Base-by-base conservation (phyloP, 495 filamentous ascomycete genomes). In the Oidiodendron maius region DNA sequence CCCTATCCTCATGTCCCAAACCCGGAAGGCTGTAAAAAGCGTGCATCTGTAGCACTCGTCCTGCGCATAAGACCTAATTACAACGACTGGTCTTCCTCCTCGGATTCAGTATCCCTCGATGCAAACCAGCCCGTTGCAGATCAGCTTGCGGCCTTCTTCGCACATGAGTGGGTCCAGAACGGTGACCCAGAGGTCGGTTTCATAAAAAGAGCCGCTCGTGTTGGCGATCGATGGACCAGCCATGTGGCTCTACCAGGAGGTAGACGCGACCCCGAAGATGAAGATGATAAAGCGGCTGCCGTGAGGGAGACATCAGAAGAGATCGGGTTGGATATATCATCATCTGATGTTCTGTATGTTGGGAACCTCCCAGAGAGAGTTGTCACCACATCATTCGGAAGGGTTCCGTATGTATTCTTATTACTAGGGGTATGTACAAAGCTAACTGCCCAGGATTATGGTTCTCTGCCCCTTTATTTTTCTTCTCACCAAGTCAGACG, bases 181-280 rank as follows among this genome's bases (percentile, higher is more conserved):
- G 86, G 86, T n/a, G 81, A 85, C 48, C 80, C 86, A 2, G 86
- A 91, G 58, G 70, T 82, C 10, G 69, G 89, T 11, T 87, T 89
- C 56, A 91, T 91, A 61, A 89, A 89, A 61, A 70, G 86, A 37
- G 80, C 86, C 17, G 75, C 82, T 20, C 71, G 86, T 25, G 69
- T 72, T 17, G 84, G 84, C 4, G 86, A 91, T 62, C 71, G 83
- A 41, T 91, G 86, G 86, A 86, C 77, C 0, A 77, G 81, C 35
- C 84, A 89, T 71, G 77, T 87, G 44, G 86, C 86, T 0, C 65
- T 89, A 3, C 86, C 86, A 0, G 86, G 86, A 18, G 86, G 86
- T 3, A 84, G 81, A 55, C 64, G 81, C 55, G 86, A 91, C 52
- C 76, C 79, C 0, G 76, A 76, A 42, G 86, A 91, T 70, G 71